Base-by-base conservation (phyloP, 345 rosid species). In the Physaria fendleri region DNA sequence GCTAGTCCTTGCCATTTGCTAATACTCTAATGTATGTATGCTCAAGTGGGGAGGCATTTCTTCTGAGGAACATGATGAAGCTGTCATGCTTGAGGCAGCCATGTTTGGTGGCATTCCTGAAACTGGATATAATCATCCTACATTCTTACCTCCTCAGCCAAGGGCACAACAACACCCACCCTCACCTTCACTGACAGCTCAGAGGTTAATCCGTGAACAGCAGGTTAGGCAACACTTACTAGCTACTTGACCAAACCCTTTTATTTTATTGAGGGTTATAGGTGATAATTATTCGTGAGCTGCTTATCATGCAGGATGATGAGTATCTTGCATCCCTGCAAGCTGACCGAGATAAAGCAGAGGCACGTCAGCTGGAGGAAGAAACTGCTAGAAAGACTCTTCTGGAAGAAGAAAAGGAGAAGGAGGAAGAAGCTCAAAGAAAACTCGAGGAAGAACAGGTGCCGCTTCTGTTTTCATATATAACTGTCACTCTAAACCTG, bases 21-120 rank as follows among this genome's bases (percentile, higher is more conserved):
- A 58, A 57, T 40, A 41, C 54, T 17, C n/a, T 23, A 14, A 66
- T 42, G 28, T n/a, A n/a, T 64, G 33, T 47, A 32, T 73, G 42
- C 22, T 65, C 57, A 63, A 93, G 99, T 94, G 99, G 97, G 99
- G 99, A 65, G 96, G 97, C 81, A 85, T 94, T 55, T 94, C 99
- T 42, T 87, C 99, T 1, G 84, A 74, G 84, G 99, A 94, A 71
- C 99, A 90, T 69, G 99, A 90, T 77, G 99, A 94, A 66, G 97
- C 99, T 38, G 97, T 94, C 58, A 94, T 94, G 99, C 99, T 94
- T 23, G 99, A 94, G 74, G 97, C 99, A 74, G 99, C 99, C 66
- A 94, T 94, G 96, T 94, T 94, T 56, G 99, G 99, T 65, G 99
- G 99, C 61, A 73, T 94, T 64, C 95, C 99, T 66, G 99, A 90